Evolutionary conservation across 352 stramenopile genomes (phyloP).

Genomic region (Phytophthora vignae): DNA sequence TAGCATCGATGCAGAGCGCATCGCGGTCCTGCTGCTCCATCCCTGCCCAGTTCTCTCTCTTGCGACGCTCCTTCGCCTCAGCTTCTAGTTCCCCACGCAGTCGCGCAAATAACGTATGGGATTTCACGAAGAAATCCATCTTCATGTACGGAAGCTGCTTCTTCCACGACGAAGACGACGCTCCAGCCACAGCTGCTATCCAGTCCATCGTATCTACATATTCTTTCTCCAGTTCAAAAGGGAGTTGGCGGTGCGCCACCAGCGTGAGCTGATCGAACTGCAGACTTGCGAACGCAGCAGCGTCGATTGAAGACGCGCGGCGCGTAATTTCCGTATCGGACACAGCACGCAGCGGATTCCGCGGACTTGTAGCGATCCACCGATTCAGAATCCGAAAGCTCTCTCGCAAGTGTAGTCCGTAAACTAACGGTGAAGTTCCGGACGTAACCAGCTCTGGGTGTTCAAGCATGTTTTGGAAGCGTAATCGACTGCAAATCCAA

Average conservation of each 20-base stretch:
- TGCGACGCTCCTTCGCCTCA: constrained; percentile 37
- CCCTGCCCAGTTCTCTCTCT: constrained; percentile 22
- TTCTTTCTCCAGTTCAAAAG: constrained; percentile 45
- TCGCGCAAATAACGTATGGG: constrained; percentile 48
- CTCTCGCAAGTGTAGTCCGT: constrained; percentile 53
- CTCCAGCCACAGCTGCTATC: constrained; percentile 20
- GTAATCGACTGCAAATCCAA: constrained; percentile 60
- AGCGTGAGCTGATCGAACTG: constrained; percentile 70
- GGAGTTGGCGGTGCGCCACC: constrained; percentile 30
- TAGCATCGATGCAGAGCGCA: constrained; percentile 28
- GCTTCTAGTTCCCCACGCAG: constrained; percentile 43
- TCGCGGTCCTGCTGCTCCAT: constrained; percentile 44
- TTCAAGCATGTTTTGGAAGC: constrained; percentile 69
- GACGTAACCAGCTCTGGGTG: constrained; percentile 55
- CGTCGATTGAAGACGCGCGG: constrained; percentile 40
- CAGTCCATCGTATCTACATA: constrained; percentile 46
- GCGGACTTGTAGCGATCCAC: constrained; percentile 55
- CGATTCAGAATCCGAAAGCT: constrained; percentile 63
- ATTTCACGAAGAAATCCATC: constrained; percentile 51
- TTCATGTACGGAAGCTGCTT: constrained; percentile 41
- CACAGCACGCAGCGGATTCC: constrained; percentile 55
- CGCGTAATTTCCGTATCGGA: constrained; percentile 35
- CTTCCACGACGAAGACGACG: constrained; percentile 3
- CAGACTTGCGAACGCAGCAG: constrained; percentile 51
- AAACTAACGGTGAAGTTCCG: constrained; percentile 47